These are phyloP conservation scores for Neurospora sp. DNA, from an alignment of 2,329 filamentous ascomycete genomes.

Conservation along the genomic window DNA sequence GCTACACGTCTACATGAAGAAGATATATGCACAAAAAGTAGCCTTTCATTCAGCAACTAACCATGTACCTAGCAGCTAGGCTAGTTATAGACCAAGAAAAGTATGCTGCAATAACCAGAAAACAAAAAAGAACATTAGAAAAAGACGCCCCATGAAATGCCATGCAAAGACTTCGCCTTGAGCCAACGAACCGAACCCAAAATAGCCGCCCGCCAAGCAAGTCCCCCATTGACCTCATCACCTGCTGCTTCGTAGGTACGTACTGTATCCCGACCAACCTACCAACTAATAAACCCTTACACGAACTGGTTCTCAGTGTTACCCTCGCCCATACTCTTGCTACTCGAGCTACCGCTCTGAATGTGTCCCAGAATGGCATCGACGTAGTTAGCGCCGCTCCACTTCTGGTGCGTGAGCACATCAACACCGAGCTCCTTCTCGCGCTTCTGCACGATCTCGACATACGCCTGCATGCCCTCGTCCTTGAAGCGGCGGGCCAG, in stretches of 20 bases:
- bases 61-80: neutral
- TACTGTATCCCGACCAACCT: neutral
- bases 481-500: constrained; percentile 74
- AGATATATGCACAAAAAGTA: neutral
- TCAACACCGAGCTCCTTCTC: constrained; percentile 90
- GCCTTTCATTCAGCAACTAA: neutral
- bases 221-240: neutral
- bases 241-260: neutral
- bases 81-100: neutral
- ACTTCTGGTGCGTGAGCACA: constrained; percentile 91
- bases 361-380: constrained; percentile 86
- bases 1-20: neutral
- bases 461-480: constrained; percentile 94
- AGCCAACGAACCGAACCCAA: neutral
- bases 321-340: constrained; percentile 88
- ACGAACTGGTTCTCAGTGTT: constrained; percentile 71
- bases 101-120: neutral
- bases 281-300: neutral
- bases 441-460: constrained; percentile 78
- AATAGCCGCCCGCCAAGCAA: neutral
- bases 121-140: neutral
- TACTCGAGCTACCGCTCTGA: constrained; percentile 81
- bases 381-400: constrained; percentile 61
- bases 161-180: neutral
- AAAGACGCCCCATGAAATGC: neutral